Evolutionary conservation across 1,284 basidiomycete species (phyloP), one percentile per base, ranked within the genome.

Genomic region (Cryptococcus sp.): DNA sequence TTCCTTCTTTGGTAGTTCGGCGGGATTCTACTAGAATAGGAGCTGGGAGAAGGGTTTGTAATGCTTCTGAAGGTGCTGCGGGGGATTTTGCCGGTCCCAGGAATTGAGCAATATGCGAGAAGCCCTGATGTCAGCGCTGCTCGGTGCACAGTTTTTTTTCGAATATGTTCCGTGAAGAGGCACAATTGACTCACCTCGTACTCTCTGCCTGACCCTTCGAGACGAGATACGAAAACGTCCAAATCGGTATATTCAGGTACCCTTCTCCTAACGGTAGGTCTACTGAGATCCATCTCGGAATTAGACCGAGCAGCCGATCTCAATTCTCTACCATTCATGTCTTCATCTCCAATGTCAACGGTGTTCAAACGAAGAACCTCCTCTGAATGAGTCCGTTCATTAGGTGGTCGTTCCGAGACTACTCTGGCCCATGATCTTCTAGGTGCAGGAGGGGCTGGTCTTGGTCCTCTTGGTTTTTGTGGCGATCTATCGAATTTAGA

Each of bases 1-100:
- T 83, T 10, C 88, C 88, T 57, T 86, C 81, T 56, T 79, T 78
- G 45, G 82, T 84, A 22, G 81, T 79, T 16, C 89, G 81, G 39
- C 83, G 79, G 11, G 84, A 81, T 61, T 83, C 78, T 24, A 88
- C 76, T 59, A 84, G 82, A 58, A 91, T 79, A 44, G 73, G 75
- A 5, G 83, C 87, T 22, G 83, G 74, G 45, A 84, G 77, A 24
- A 83, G 77, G 50, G 68, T 71, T 1, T 63, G 52, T 1, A 75
- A 56, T 21, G 75, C 72, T 11, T 60, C 69, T 0, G 67, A 59
- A 10, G 63, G 57, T 1, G 76, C 67, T 5, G 63, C 58, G 5
- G 68, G 66, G 1, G 74, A 66, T 39, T 67, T 73, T 7, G 79
- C 81, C 3, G 82, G 81, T 21, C 83, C 84, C 40, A 85, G 74